Evolutionary conservation across 106 monocot genomes (phyloP), one percentile per base, ranked within the genome.

Genomic region (Phalaenopsis aphrodite): DNA sequence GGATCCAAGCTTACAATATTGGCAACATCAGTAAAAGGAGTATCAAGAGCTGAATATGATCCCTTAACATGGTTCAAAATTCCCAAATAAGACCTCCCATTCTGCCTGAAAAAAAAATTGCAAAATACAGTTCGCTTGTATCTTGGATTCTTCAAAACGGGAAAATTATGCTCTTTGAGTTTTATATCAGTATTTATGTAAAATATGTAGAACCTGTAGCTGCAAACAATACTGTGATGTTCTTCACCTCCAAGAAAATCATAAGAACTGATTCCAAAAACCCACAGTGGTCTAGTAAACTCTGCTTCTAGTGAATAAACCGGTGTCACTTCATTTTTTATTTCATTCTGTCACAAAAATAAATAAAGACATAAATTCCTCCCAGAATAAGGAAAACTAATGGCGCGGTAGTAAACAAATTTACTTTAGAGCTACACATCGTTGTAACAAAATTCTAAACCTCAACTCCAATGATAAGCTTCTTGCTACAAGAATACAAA

Each of bases 191-290:
- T 9, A 42, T 30, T 23, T 61, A 17, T 55, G 21, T 36, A 37
- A 72, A 71, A 30, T 76, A 45, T 21, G 12, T 18, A 61, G 38
- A 79, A 98, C 97, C 97, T 94, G 89, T 94, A 98, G 79, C 80
- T 94, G 84, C 92, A 90, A 68, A 87, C 72, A 41, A 98, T 85
- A 17, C 68, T 76, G 75, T 84, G 36, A 75, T 77, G 83, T 37
- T 84, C 73, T 10, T 68, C 77, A 78, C 80, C 78, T 11, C 75
- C 39, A 77, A 94, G 74, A 76, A 99, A 99, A 88, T 91, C 98
- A 85, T 94, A 99, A 52, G 92, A 91, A 71, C 81, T 92, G 71
- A 89, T 88, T 66, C 98, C 98, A 84, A 99, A 99, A 84, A 89
- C 88, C 98, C 98, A 99, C 0, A 88, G 42, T 46, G 98, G 98